phyloP scores from a whole-genome alignment of 2,329 filamentous ascomycete species.

The Xylariaceae sp. region DNA sequence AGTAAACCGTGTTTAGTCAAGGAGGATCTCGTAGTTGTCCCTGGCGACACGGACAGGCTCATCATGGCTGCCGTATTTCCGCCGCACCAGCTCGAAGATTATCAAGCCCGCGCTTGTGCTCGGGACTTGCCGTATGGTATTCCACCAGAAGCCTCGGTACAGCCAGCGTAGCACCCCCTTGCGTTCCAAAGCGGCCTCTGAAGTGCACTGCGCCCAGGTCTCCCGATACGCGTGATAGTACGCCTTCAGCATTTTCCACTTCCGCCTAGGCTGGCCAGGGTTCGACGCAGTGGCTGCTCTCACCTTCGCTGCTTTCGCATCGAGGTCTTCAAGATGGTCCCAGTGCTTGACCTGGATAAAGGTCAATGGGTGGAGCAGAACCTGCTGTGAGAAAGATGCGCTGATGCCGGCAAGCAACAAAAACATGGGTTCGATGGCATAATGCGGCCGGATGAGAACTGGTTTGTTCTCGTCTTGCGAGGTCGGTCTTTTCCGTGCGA shows the following conservation, averaged over 20 bases:
- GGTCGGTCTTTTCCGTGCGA: conserved; percentile 45
- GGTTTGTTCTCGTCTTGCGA: conserved; percentile 30
- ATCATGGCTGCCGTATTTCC: conserved; percentile 63
- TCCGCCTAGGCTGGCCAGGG: conserved; percentile 34
- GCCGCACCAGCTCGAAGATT: conserved; percentile 70
- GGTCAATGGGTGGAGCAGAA: conserved; percentile 66
- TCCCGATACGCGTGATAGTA: conserved; percentile 70
- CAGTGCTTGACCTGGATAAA: conserved; percentile 70
- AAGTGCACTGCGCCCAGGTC: conserved; percentile 57
- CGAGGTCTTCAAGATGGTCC: conserved; percentile 67
- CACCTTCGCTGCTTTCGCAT: conserved; percentile 53
- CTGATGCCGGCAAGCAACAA: conserved; percentile 64
- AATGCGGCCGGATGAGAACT: conserved; percentile 65
- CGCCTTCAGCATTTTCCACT: conserved; percentile 54
- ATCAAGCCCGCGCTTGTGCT: conserved; percentile 74
- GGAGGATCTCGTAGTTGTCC: conserved; percentile 67
- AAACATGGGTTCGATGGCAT: conserved; percentile 69
- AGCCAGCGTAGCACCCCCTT: conserved; percentile 59
- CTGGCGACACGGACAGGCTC: conserved; percentile 62
- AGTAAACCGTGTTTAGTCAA: conserved; percentile 38
- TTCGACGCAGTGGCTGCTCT: conserved; percentile 34
- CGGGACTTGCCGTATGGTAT: conserved; percentile 68
- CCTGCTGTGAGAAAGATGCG: conserved; percentile 65
- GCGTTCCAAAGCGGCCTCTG: conserved; percentile 53
- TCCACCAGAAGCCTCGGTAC: conserved; percentile 69